Conservation (phyloP, 2,329 filamentous ascomycete species). For the Magnaporthiopsis rhizophila region DNA sequence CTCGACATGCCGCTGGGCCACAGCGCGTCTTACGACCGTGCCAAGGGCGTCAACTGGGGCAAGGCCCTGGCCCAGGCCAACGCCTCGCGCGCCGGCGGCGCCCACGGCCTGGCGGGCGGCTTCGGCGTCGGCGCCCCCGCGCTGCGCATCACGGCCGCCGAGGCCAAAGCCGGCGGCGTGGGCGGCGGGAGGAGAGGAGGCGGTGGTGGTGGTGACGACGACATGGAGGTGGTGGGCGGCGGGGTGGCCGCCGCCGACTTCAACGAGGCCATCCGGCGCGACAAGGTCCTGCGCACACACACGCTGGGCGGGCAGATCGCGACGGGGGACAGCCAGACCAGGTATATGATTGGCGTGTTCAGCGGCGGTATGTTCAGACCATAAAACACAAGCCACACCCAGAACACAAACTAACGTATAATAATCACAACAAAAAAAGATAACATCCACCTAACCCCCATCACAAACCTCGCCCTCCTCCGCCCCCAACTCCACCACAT, state of each 20-base stretch:
- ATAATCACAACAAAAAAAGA: slow-evolving; percentile 36
- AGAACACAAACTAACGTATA: not conserved
- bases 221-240: slow-evolving; percentile 24
- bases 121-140: slow-evolving; percentile 55
- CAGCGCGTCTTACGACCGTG: slow-evolving; percentile 67
- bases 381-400: not conserved
- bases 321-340: slow-evolving; percentile 58
- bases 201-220: not conserved
- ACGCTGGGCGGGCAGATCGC: slow-evolving; percentile 74
- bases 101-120: slow-evolving; percentile 63
- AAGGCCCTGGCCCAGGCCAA: slow-evolving; percentile 59
- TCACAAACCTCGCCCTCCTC: slow-evolving; percentile 77
- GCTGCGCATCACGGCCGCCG: slow-evolving; percentile 5
- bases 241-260: slow-evolving; percentile 50
- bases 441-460: slow-evolving; percentile 77
- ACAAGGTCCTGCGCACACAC: slow-evolving; percentile 68
- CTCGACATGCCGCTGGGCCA: slow-evolving; percentile 81
- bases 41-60: slow-evolving; percentile 77
- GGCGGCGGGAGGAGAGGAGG: not conserved
- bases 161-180: slow-evolving; percentile 4
- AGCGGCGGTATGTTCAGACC: slow-evolving; percentile 51
- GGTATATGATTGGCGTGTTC: slow-evolving; percentile 93
- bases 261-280: slow-evolving; percentile 58
- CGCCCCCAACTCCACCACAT: slow-evolving; percentile 89
- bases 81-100: slow-evolving; percentile 53